phyloP scores from a whole-genome alignment of 2,329 filamentous ascomycete genomes.

The Alternaria sp. region DNA sequence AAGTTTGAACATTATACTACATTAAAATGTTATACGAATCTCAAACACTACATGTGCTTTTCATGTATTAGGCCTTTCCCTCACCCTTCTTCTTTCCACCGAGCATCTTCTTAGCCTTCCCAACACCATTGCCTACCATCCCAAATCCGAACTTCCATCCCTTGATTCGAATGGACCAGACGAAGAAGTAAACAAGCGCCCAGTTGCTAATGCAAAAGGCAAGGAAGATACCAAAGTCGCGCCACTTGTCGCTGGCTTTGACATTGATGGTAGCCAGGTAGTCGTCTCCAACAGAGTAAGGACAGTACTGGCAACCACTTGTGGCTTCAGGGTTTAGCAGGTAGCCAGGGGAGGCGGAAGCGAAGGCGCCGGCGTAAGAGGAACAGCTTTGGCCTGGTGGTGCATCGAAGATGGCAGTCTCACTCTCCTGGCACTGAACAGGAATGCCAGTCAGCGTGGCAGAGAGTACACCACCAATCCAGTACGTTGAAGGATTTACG shows the following conservation, averaged over 20 bases:
- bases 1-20: background rate
- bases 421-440: conserved; percentile 57
- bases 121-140: conserved; percentile 53
- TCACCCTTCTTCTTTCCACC: conserved; percentile 18
- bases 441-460: conserved; percentile 65
- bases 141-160: conserved; percentile 76
- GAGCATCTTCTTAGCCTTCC: conserved; percentile 22
- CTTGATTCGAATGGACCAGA: conserved; percentile 74
- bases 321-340: conserved; percentile 69
- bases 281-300: conserved; percentile 69
- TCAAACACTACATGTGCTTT: background rate
- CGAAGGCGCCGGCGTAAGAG: conserved; percentile 69
- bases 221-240: conserved; percentile 75
- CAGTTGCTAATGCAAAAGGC: conserved; percentile 76
- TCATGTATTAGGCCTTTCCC: conserved; percentile 5
- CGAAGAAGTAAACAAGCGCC: conserved; percentile 77
- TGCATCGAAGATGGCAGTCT: conserved; percentile 71
- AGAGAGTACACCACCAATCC: conserved; percentile 74
- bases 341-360: conserved; percentile 65
- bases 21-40: background rate
- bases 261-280: conserved; percentile 70
- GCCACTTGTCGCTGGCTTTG: conserved; percentile 70
- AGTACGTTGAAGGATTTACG: conserved; percentile 68
- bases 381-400: conserved; percentile 71
- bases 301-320: conserved; percentile 73